phyloP scores from a whole-genome alignment of 441 rosid species.

The Brassica hybrid region DNA sequence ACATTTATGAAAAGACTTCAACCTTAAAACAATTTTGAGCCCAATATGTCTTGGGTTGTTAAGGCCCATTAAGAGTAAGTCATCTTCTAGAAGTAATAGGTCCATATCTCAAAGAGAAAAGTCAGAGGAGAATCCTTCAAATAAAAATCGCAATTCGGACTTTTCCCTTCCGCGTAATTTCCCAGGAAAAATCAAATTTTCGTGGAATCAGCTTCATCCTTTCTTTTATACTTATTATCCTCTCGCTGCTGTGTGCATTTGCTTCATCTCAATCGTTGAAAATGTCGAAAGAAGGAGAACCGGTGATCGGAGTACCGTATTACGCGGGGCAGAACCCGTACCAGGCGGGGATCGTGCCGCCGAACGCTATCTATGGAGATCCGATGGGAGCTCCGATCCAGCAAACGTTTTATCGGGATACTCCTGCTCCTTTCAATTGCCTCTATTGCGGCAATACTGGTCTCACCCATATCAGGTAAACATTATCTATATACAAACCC shows the following conservation, averaged over 20 bases:
- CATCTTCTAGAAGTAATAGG: background rate
- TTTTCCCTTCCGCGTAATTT: slow-evolving; percentile 10
- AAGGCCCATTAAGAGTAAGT: slow-evolving; percentile 13
- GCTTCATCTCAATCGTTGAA: slow-evolving; percentile 19
- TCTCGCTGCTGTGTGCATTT: slow-evolving; percentile 23
- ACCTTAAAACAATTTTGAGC: no score
- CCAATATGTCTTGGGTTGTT: background rate
- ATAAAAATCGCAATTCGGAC: background rate
- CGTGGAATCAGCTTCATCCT: slow-evolving; percentile 11
- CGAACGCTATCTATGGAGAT: slow-evolving; percentile 72
- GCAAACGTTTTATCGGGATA: slow-evolving; percentile 82
- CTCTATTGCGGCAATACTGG: slow-evolving; percentile 72
- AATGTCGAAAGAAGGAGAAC: slow-evolving; percentile 62
- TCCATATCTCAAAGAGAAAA: background rate
- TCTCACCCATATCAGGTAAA: slow-evolving; percentile 69
- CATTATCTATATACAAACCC: background rate
- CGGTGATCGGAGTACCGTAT: slow-evolving; percentile 82
- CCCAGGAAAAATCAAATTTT: background rate
- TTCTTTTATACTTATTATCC: background rate
- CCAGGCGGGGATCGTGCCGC: slow-evolving; percentile 75
- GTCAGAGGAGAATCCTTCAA: background rate
- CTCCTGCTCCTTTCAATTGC: slow-evolving; percentile 91
- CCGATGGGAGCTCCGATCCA: slow-evolving; percentile 83
- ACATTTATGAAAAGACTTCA: no score
- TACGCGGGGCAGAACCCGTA: slow-evolving; percentile 66